phyloP scores from a whole-genome alignment of 2,329 filamentous ascomycete genomes.

The Paradendryphiella salina region DNA sequence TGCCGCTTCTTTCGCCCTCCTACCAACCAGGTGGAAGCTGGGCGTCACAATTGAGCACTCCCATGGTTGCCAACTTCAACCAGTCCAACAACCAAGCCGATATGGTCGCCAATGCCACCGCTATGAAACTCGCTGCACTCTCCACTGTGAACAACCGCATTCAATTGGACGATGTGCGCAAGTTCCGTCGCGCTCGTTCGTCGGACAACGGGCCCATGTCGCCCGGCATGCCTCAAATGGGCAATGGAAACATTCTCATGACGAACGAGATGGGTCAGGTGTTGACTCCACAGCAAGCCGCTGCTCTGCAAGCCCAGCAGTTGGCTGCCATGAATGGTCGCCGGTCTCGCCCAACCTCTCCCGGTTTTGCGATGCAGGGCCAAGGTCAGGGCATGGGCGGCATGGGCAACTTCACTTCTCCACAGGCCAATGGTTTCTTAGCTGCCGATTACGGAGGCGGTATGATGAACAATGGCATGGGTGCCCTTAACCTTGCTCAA shows the following conservation, averaged over 20 bases:
- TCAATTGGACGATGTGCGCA: conserved; percentile 92
- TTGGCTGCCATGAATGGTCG: conserved; percentile 78
- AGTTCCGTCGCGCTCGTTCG: conserved; percentile 88
- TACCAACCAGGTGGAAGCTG: conserved; percentile 86
- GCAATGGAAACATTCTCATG: conserved; percentile 82
- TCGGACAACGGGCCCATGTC: conserved; percentile 75
- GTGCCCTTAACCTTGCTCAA: conserved; percentile 70
- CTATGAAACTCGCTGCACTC: conserved; percentile 96
- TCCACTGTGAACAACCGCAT: conserved; percentile 99
- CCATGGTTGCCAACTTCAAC: conserved; percentile 85
- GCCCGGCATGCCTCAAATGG: conserved; percentile 64
- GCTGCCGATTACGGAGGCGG: conserved; percentile 79
- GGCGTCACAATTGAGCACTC: conserved; percentile 98
- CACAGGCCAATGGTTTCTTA: conserved; percentile 92
- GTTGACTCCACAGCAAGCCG: conserved; percentile 63
- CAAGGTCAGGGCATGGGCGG: conserved; percentile 57
- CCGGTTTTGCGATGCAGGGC: conserved; percentile 77
- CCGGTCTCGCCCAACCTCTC: conserved; percentile 86
- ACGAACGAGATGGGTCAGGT: conserved; percentile 92
- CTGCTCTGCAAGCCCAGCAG: conserved; percentile 69
- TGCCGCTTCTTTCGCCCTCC: conserved; percentile 79
- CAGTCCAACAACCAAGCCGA: conserved; percentile 75
- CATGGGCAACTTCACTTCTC: conserved; percentile 74
- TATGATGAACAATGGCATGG: conserved; percentile 72
- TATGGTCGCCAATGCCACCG: conserved; percentile 97